These are phyloP conservation scores for Teratosphaeria destructans DNA, from an alignment of 2,329 filamentous ascomycete species.

Conservation along the genomic window DNA sequence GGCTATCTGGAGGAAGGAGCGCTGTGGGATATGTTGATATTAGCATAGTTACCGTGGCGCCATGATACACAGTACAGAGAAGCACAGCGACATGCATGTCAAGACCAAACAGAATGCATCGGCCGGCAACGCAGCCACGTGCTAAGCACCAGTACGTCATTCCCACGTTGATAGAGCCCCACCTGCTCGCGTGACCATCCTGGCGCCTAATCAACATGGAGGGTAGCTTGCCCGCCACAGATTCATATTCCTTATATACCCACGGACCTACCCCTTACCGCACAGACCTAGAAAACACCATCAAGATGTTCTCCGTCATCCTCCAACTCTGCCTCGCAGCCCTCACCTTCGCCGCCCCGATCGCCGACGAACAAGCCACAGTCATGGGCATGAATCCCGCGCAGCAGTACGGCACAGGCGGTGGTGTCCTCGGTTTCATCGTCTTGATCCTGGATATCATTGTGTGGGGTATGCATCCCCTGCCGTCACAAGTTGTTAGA, in stretches of 20 bases:
- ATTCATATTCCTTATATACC: not conserved
- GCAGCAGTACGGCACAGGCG: slow-evolving; percentile 52
- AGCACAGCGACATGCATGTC: too few species aligned
- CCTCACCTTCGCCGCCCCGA: slow-evolving; percentile 38
- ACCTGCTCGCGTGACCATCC: not conserved
- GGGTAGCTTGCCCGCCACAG: not conserved
- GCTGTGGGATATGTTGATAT: slow-evolving; percentile 49
- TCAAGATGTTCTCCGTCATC: slow-evolving; percentile 29
- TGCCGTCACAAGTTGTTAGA: not conserved
- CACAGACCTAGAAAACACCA: not conserved
- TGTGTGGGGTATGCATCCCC: slow-evolving; percentile 45
- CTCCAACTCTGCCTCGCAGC: slow-evolving; percentile 45
- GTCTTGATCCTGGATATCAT: slow-evolving; percentile 53
- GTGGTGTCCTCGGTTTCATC: slow-evolving; percentile 52
- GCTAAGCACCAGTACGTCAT: not conserved
- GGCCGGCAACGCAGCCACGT: not conserved
- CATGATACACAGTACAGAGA: not conserved
- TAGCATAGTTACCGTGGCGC: not conserved
- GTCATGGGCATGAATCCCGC: slow-evolving; percentile 30
- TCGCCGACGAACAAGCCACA: slow-evolving; percentile 19
- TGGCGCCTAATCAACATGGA: not conserved
- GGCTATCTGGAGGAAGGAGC: slow-evolving; percentile 61
- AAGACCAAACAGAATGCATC: not conserved
- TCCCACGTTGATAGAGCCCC: not conserved
- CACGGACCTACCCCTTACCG: not conserved